Base-by-base conservation (phyloP, 2,329 filamentous ascomycete genomes). In the Mollisia scopiformis region DNA sequence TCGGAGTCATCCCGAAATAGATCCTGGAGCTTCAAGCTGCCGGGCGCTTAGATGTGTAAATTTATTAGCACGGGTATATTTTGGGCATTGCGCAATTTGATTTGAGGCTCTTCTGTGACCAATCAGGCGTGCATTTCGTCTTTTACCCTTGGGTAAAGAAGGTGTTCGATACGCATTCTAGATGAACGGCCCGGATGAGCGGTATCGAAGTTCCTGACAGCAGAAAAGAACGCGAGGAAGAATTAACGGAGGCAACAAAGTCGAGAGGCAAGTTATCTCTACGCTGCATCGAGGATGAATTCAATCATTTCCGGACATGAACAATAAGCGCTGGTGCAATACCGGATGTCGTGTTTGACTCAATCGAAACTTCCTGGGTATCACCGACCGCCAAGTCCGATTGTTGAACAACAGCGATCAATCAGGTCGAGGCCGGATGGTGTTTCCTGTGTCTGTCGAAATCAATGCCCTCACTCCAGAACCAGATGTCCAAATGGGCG, bases 41-140 rank as follows among this genome's bases (percentile, higher is more conserved):
- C 49, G 49, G 49, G 49, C 49, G 49, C 49, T 51, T 51, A 30
- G 49, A 51, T 23, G 19, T 33, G n/a, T 28, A 27, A 47, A 28
- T 13, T 35, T 10, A 30, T 51, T 51, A 51, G 49, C n/a, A 31
- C 49, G 49, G 49, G 30, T 31, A 35, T 51, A 51, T 51, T 51
- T 51, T 51, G 7, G 28, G 49, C 28, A 31, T 51, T 35, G 19
- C 49, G 27, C 49, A 51, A 31, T 51, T 50, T 33, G 5, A 16
- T 33, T 21, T 51, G 49, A 30, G 49, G 49, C 49, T 51, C 49
- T 35, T 31, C 27, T 30, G 49, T n/a, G 13, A 8, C 49, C 49
- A 51, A 51, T n/a, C 21, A 31, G 14, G 21, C 27, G 21, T 51
- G 49, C 49, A 33, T 27, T 31, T 51, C 28, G 30, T 30, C 13